These are phyloP conservation scores for Paraleonurus japonicus DNA, from an alignment of 257 asterid genomes.

Conservation along the genomic window DNA sequence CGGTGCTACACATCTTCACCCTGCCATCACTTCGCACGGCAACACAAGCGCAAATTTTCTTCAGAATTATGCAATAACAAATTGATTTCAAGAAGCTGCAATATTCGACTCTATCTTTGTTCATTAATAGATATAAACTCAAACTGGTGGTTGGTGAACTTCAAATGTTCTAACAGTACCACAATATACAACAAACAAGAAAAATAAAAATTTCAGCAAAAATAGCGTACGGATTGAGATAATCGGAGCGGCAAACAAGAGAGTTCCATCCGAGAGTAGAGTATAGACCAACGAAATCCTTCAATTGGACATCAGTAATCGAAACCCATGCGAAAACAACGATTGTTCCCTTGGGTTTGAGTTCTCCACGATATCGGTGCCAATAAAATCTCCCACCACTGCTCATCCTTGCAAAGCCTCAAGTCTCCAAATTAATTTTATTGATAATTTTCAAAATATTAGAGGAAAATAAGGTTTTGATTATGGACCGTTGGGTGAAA, in stretches of 20 bases:
- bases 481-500: conserved; percentile 14
- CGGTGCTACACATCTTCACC: neutral
- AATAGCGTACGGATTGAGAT: conserved; percentile 62
- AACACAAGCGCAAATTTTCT: neutral
- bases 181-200: neutral
- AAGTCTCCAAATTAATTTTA: neutral
- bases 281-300: conserved; percentile 48
- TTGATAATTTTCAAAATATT: neutral
- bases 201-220: neutral
- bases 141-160: neutral
- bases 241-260: conserved; percentile 78
- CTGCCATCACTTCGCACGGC: conserved; percentile 4
- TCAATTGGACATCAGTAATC: conserved; percentile 48
- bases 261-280: conserved; percentile 80
- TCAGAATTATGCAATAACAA: conserved; percentile 4
- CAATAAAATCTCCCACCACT: conserved; percentile 63
- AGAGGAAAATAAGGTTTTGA: conserved; percentile 23
- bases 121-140: neutral
- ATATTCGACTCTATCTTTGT: neutral
- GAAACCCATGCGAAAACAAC: conserved; percentile 74
- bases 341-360: conserved; percentile 58
- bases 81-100: conserved; percentile 17
- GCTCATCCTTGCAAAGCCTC: conserved; percentile 32
- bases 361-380: conserved; percentile 42
- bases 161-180: neutral